Percentiles rank a stretch among this genome's conserved stretches.
Conservation (phyloP, 345 rosid species). For the Rhodamnia rubescens region DNA sequence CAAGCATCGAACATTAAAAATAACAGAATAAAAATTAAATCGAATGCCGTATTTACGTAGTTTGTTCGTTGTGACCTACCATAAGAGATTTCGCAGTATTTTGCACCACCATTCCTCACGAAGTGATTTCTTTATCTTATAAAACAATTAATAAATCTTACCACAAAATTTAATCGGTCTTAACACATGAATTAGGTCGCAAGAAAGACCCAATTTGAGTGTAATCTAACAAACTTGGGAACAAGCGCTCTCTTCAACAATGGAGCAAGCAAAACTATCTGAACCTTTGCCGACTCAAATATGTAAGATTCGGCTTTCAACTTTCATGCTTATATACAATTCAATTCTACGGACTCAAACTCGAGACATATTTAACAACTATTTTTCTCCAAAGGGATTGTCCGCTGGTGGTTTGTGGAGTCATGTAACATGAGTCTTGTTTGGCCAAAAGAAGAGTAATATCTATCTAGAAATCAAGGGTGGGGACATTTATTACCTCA, state of each 20-base stretch:
- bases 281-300: no score
- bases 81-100: neutral
- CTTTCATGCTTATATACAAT: no score
- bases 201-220: neutral
- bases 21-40: fast-evolving
- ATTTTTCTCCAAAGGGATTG: no score
- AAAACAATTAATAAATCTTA: neutral
- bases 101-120: fast-evolving
- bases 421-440: neutral
- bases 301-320: no score
- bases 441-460: neutral
- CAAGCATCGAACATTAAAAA: neutral
- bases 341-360: no score
- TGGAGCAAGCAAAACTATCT: neutral
- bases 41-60: neutral
- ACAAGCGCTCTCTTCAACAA: neutral
- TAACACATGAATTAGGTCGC: neutral
- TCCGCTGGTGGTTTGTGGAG: no score
- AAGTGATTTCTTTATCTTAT: neutral
- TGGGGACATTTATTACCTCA: neutral
- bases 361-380: no score
- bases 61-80: neutral
- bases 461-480: neutral
- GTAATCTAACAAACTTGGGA: neutral
- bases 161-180: neutral